These are phyloP conservation scores for Boletus austroedulis DNA, from an alignment of 1,284 basidiomycete species.

Conservation along the genomic window DNA sequence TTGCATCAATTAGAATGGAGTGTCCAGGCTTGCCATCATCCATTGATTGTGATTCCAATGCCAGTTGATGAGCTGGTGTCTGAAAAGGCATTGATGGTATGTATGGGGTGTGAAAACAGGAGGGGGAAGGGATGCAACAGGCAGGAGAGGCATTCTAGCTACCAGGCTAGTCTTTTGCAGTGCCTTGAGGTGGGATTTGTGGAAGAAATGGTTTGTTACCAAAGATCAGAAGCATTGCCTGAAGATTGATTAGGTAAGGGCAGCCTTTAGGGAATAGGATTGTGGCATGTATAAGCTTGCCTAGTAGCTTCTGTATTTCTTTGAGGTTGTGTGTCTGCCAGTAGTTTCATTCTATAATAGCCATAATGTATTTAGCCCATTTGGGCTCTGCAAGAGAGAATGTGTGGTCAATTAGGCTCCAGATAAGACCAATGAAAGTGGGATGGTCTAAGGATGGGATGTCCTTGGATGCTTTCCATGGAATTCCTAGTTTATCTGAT, in stretches of 20 bases:
- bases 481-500: slow-evolving; percentile 31
- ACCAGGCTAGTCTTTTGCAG: background rate
- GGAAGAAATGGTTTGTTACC: background rate
- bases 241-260: background rate
- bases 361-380: slow-evolving; percentile 1
- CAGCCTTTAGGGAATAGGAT: background rate
- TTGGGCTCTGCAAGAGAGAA: background rate
- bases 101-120: background rate
- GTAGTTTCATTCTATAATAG: background rate
- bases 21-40: background rate
- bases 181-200: background rate
- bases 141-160: background rate
- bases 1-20: background rate
- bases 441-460: slow-evolving; percentile 8
- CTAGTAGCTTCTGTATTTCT: background rate
- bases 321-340: background rate
- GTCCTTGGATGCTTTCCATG: slow-evolving; percentile 14
- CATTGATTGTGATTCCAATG: background rate
- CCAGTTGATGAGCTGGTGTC: background rate
- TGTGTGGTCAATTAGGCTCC: slow-evolving; percentile 4
- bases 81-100: background rate
- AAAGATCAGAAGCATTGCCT: background rate
- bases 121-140: background rate
- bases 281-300: background rate
- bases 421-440: slow-evolving; percentile 22